Base-by-base conservation (phyloP, 164 flowering plant genomes). In the Kingdonia uniflora region DNA sequence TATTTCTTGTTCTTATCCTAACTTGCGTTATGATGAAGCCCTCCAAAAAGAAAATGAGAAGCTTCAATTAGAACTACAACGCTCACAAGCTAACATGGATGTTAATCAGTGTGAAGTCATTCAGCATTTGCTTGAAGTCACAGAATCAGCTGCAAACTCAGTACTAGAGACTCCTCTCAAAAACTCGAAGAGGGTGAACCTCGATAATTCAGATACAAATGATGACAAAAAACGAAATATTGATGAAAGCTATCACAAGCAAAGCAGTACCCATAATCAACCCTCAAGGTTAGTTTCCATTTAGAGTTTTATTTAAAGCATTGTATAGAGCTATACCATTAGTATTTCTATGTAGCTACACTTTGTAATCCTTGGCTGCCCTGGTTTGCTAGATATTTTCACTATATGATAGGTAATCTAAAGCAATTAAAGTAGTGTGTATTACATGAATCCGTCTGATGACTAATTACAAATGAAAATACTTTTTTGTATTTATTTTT, bases 1-100 rank as follows among this genome's bases (percentile, higher is more conserved):
- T 48, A 79, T 92, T 44, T 92, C 99, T 39, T 76, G 91, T 58
- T 80, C 90, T 44, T 92, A 92, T 47, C 96, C 96, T 16, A 76
- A 79, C 59, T 53, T 84, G 71, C 66, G 70, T 54, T 76, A 88
- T 61, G 72, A 71, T 57, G 68, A 77, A 52, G 99, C 90, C 25
- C 77, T 92, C 15, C 54, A 59, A 54, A 77, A 80, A 58, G 99
- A 92, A 72, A 86, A 69, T 54, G 85, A 80, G 64, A 92, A 92
- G 76, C 99, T 92, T 54, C 80, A 88, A 51, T 42, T 67, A 43
- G 99, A 92, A 64, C 76, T 92, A 33, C 84, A 84, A 62, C 70
- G 70, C 94, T 88, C n/a, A n/a, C n/a, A n/a, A n/a, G n/a, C n/a
- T n/a, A n/a, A n/a, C n/a, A n/a, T n/a, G n/a, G n/a, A n/a, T 67